Percentiles rank a stretch among this genome's conserved stretches.
Conservation (phyloP, 352 stramenopile species). For the Thalassiosira mediterranea region DNA sequence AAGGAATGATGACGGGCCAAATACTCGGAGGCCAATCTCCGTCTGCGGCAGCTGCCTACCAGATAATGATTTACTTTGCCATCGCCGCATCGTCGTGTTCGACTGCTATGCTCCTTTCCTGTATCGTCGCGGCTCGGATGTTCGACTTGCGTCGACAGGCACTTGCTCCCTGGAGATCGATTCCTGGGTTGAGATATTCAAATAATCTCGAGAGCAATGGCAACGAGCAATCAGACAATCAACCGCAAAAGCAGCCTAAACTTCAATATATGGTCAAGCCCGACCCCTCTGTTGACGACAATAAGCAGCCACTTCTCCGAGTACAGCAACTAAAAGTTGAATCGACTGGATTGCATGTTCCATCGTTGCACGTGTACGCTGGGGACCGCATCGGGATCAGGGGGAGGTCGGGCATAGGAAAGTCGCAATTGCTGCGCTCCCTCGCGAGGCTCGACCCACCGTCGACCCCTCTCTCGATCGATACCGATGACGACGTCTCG, state of each 20-base stretch:
- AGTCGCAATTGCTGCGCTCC: constrained; percentile 58
- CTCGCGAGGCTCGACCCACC: constrained; percentile 48
- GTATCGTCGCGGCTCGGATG: constrained; percentile 25
- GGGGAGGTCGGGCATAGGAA: constrained; percentile 50
- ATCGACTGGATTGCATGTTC: constrained; percentile 38
- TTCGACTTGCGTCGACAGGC: constrained; percentile 23
- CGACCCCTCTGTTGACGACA: not conserved
- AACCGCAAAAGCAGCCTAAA: too few relatives aligned
- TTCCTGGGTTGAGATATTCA: constrained; percentile 28
- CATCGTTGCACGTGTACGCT: constrained; percentile 22
- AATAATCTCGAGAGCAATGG: too few relatives aligned
- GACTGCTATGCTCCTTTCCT: constrained; percentile 23
- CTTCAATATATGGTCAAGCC: too few relatives aligned
- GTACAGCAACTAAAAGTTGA: constrained; percentile 28
- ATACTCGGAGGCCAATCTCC: constrained; percentile 69
- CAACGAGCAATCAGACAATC: too few relatives aligned
- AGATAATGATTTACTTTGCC: constrained; percentile 79
- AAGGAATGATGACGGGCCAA: constrained; percentile 83
- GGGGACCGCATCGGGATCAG: constrained; percentile 43
- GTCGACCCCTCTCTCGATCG: not conserved
- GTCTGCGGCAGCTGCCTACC: constrained; percentile 61
- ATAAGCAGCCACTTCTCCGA: constrained; percentile 16
- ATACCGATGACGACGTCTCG: constrained; percentile 12
- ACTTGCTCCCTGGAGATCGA: constrained; percentile 23
- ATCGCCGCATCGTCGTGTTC: constrained; percentile 50